phyloP scores from a whole-genome alignment of 768 basidiomycete genomes.

The Boletus patriciae region DNA sequence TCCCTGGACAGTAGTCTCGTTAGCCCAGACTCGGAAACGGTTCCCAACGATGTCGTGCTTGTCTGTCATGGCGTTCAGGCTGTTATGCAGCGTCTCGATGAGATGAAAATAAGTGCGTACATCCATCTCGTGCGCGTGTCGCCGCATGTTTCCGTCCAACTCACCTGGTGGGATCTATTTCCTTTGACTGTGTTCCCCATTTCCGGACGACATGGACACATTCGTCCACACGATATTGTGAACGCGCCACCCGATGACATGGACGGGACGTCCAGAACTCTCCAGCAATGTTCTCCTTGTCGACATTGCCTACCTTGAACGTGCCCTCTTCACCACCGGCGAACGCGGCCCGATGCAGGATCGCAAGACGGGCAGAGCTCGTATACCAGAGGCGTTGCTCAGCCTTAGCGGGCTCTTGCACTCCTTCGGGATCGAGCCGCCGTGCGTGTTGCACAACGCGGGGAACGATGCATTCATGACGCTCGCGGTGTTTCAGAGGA shows the following conservation, averaged over 20 bases:
- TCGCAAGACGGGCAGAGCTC: conserved; percentile 53
- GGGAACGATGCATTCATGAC: conserved; percentile 77
- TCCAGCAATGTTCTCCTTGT: conserved; percentile 71
- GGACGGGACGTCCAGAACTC: conserved; percentile 46
- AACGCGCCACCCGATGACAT: background rate
- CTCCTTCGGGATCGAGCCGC: conserved; percentile 45
- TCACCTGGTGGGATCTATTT: background rate
- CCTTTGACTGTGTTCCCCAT: background rate
- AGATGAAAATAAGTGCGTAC: conserved; percentile 76
- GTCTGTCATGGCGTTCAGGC: conserved; percentile 60
- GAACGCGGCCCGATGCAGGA: conserved; percentile 62
- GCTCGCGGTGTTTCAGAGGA: conserved; percentile 66
- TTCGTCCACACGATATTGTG: background rate
- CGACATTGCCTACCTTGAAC: conserved; percentile 66
- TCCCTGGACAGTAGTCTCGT: conserved; percentile 55
- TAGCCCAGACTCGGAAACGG: conserved; percentile 75
- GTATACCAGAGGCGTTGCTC: conserved; percentile 53
- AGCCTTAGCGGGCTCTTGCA: conserved; percentile 62
- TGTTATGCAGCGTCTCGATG: conserved; percentile 63
- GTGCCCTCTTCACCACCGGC: conserved; percentile 57
- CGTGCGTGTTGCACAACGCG: conserved; percentile 62
- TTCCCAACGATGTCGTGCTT: conserved; percentile 67
- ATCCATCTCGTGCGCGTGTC: background rate
- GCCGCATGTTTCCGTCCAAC: background rate
- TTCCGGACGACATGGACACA: background rate